Conservation (phyloP, 2,329 filamentous ascomycete genomes). For the Apiospora malaysiana region DNA sequence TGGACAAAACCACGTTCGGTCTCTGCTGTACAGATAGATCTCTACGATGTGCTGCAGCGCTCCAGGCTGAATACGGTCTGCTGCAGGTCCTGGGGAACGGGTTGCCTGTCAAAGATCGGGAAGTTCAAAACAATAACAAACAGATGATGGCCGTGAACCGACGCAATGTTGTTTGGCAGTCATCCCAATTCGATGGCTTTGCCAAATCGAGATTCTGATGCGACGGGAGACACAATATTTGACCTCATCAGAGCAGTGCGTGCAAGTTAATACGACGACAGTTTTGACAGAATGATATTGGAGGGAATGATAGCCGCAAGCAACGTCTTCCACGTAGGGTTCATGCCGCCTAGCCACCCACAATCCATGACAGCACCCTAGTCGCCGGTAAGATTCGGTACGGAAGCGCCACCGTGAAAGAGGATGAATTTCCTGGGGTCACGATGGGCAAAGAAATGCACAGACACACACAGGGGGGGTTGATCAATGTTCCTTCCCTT, state of each 20-base stretch:
- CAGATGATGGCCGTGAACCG: slow-evolving; percentile 2
- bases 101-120: background rate
- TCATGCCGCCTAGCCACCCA: background rate
- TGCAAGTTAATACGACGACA: background rate
- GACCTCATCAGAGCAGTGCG: background rate
- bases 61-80: background rate
- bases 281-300: background rate
- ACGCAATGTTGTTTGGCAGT: slow-evolving; percentile 2
- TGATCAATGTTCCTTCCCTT: slow-evolving; percentile 1
- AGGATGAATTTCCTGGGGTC: slow-evolving; percentile 7
- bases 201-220: background rate
- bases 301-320: background rate
- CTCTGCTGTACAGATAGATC: background rate
- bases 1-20: background rate
- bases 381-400: slow-evolving; percentile 14
- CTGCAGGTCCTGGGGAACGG: background rate
- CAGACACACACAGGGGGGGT: background rate
- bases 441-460: slow-evolving; percentile 9
- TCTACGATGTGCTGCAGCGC: background rate
- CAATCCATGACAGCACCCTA: slow-evolving; percentile 7
- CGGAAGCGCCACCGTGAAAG: slow-evolving; percentile 12
- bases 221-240: background rate
- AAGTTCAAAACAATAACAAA: slow-evolving; percentile 9
- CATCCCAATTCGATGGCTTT: slow-evolving; percentile 8
- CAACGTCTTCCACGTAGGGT: background rate